These are phyloP conservation scores for Hansenula lynferdii DNA, from an alignment of 1,139 yeast genomes.

Conservation along the genomic window DNA sequence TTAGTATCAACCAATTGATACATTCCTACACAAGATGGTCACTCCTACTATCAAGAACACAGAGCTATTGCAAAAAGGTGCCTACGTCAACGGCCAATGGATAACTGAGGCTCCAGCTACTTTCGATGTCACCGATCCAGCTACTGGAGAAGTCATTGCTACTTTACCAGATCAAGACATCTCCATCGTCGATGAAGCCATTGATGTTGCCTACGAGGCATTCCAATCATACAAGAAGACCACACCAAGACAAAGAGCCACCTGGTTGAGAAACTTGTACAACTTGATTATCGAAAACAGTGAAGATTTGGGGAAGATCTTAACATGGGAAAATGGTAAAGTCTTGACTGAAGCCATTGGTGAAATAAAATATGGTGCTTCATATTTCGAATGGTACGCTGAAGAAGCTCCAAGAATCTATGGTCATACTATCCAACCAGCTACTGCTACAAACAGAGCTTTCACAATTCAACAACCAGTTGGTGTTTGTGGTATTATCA, in stretches of 20 bases:
- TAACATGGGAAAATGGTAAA: constrained; percentile 84
- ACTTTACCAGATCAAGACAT: constrained; percentile 49
- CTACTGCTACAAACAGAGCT: constrained; percentile 51
- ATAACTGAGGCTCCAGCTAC: constrained; percentile 44
- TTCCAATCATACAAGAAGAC: constrained; percentile 55
- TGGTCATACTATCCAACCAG: constrained; percentile 70
- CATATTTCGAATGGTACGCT: constrained; percentile 82
- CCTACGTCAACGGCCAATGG: constrained; percentile 75
- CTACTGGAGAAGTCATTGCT: constrained; percentile 54
- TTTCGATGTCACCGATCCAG: constrained; percentile 75
- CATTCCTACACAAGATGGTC: constrained; percentile 7
- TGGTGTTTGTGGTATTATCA: constrained; percentile 86
- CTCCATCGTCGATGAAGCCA: constrained; percentile 52
- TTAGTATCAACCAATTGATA: neutral
- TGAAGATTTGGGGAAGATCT: constrained; percentile 69
- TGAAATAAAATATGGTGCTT: constrained; percentile 72
- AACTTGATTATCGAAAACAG: constrained; percentile 57
- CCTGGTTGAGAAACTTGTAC: constrained; percentile 59
- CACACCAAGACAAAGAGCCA: constrained; percentile 61
- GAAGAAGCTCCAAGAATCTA: constrained; percentile 79
- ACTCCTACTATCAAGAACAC: constrained; percentile 40
- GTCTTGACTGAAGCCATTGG: constrained; percentile 72
- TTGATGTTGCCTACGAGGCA: constrained; percentile 55
- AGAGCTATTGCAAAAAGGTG: constrained; percentile 50
- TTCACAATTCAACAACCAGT: constrained; percentile 72